A percentile compares a stretch with the other conserved stretches of the same genome.
These are phyloP conservation scores for Biancaea sappan DNA, from an alignment of 306 rosid species.

Conservation along the genomic window DNA sequence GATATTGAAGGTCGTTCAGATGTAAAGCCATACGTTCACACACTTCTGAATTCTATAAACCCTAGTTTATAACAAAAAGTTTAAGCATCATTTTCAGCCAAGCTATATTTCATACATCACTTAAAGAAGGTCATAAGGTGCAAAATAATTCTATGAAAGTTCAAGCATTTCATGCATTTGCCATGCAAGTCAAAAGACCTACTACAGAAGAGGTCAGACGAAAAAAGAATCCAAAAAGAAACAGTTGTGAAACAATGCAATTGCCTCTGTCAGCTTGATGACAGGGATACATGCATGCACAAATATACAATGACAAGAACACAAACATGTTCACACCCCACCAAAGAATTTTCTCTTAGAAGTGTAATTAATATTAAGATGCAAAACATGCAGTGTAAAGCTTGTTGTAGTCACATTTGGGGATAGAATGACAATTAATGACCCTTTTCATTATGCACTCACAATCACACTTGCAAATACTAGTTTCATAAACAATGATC, in stretches of 20 bases:
- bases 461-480: not conserved
- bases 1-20: not conserved
- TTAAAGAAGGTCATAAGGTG: not conserved
- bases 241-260: conserved; percentile 6
- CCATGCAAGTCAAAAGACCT: not conserved
- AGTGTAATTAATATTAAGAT: not conserved
- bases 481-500: not conserved
- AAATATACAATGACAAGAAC: not conserved
- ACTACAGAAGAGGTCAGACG: not conserved
- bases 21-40: not conserved
- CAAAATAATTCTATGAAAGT: not conserved
- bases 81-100: not conserved
- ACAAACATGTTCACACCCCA: not conserved
- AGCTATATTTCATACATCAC: not conserved
- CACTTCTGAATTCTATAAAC: not conserved
- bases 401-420: not conserved
- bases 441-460: not conserved
- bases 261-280: not conserved
- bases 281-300: not conserved
- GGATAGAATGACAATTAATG: not conserved
- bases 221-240: conserved; percentile 2
- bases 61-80: conserved; percentile 19
- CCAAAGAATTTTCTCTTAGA: not conserved
- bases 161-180: conserved; percentile 10
- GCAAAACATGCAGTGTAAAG: conserved; percentile 3